Base-by-base conservation (phyloP, 208 protist species). In the Phytomonas sp. region DNA sequence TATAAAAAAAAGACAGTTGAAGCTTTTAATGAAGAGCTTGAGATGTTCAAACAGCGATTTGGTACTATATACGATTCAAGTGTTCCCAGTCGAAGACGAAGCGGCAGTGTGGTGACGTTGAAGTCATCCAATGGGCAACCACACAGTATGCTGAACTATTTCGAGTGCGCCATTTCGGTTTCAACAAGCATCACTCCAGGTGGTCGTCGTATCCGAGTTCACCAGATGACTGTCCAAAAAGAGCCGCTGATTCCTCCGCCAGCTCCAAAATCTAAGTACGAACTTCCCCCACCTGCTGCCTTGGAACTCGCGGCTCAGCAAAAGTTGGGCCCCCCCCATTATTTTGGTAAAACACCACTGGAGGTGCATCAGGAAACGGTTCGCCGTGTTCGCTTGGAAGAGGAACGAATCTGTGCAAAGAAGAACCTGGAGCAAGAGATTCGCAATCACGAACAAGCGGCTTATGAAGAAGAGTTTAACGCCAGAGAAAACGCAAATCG, bases 331-430 rank as follows among this genome's bases (percentile, higher is more conserved):
- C 68, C 30, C 0, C 84, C 94, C 26, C 93, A 89, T 73, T 97
- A 97, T 72, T 94, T 97, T 72, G 95, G 94, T 49, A 84, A 89
- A 36, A 89, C 90, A 14, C 87, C 92, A 26, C 75, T 88, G 64
- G 81, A 97, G 76, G 23, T 86, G 26, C 83, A 88, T 73, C 80
- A 78, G 19, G 88, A 95, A 66, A 76, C 81, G 63, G 77, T 90
- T 62, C 88, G 89, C 19, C 75, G 77, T 56, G 75, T 77, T 45
- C 73, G 75, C 33, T 71, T 91, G 37, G 66, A 80, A 65, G 76
- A 82, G 66, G 86, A 95, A 76, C 30, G 84, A 59, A 68, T 72
- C 4, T 52, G 76, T 14, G 77, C 78, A 34, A 67, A 77, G 45
- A 82, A 84, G 65, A 69, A 83, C 62, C 69, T 72, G 8, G 67